Percentiles rank a stretch among this genome's conserved stretches.
These are phyloP conservation scores for Trichoderma atroviride DNA, from an alignment of 2,329 filamentous ascomycete species.

Conservation along the genomic window DNA sequence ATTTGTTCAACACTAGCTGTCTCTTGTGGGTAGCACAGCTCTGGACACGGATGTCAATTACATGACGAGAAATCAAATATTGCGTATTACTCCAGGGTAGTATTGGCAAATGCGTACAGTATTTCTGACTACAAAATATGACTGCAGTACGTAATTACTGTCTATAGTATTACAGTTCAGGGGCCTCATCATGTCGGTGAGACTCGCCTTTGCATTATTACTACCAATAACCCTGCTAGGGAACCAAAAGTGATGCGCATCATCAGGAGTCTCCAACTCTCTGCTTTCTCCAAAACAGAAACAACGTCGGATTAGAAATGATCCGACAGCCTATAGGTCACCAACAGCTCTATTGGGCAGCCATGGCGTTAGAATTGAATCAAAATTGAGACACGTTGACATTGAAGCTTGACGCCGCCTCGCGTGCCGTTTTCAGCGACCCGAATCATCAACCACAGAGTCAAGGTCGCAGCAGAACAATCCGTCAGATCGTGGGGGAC, in stretches of 20 bases:
- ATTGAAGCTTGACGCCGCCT: neutral
- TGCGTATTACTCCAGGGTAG: neutral
- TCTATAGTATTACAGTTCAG: neutral
- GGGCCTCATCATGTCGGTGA: neutral
- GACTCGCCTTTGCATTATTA: neutral
- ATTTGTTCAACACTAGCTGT: no score
- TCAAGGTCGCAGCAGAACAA: neutral
- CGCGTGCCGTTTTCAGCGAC: neutral
- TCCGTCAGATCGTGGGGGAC: slow-evolving; percentile 16
- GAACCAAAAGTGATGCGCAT: neutral
- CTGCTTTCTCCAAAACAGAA: neutral
- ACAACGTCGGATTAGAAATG: neutral
- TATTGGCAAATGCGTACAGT: neutral
- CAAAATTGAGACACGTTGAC: slow-evolving; percentile 1
- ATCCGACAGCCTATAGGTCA: neutral
- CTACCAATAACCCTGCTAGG: neutral
- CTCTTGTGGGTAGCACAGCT: no score
- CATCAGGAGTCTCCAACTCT: neutral
- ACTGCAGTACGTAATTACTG: neutral
- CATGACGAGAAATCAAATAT: no score
- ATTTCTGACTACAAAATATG: neutral
- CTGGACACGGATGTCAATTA: no score
- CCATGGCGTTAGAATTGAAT: neutral
- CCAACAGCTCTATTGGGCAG: neutral
- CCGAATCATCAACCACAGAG: neutral